phyloP scores from a whole-genome alignment of 805 yeast genomes.

The Candida tammaniensis region DNA sequence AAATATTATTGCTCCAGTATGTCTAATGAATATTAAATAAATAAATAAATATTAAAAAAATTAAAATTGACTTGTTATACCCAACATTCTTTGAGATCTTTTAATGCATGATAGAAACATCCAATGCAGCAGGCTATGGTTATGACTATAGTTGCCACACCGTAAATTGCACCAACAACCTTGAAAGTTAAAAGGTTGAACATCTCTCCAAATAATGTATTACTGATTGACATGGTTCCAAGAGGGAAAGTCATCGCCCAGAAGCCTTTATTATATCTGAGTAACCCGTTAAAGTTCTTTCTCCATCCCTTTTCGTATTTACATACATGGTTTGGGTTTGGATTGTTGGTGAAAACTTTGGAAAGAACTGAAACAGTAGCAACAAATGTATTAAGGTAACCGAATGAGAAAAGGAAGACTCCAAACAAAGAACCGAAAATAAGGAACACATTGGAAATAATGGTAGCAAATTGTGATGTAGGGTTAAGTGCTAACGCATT shows the following conservation, averaged over 20 bases:
- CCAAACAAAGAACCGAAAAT: slow-evolving; percentile 32
- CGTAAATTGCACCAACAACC: slow-evolving; percentile 62
- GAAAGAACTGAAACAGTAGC: slow-evolving; percentile 40
- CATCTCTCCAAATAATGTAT: slow-evolving; percentile 46
- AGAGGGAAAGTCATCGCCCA: slow-evolving; percentile 90
- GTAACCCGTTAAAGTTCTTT: slow-evolving; percentile 14
- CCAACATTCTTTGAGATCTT: too few relatives aligned
- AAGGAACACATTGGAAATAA: slow-evolving; percentile 5
- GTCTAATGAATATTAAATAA: too few relatives aligned
- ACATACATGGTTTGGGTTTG: slow-evolving; percentile 21
- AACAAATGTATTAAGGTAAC: slow-evolving; percentile 47
- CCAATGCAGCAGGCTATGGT: slow-evolving; percentile 34
- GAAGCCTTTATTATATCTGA: slow-evolving; percentile 19
- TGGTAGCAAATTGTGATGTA: slow-evolving; percentile 9
- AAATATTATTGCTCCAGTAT: too few relatives aligned
- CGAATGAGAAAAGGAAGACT: slow-evolving; percentile 49
- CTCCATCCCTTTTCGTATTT: slow-evolving; percentile 11
- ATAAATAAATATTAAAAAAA: too few relatives aligned
- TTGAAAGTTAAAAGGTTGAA: slow-evolving; percentile 57
- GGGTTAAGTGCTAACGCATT: slow-evolving; percentile 6
- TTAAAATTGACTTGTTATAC: too few relatives aligned
- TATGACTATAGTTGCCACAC: slow-evolving; percentile 47
- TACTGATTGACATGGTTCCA: slow-evolving; percentile 74
- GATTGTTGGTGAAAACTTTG: slow-evolving; percentile 35
- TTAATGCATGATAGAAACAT: slow-evolving; percentile 12